Percentiles rank a stretch among this genome's conserved stretches.
Evolutionary conservation across 2,329 filamentous ascomycete genomes (phyloP).

Genomic region (Colletotrichum sp.): DNA sequence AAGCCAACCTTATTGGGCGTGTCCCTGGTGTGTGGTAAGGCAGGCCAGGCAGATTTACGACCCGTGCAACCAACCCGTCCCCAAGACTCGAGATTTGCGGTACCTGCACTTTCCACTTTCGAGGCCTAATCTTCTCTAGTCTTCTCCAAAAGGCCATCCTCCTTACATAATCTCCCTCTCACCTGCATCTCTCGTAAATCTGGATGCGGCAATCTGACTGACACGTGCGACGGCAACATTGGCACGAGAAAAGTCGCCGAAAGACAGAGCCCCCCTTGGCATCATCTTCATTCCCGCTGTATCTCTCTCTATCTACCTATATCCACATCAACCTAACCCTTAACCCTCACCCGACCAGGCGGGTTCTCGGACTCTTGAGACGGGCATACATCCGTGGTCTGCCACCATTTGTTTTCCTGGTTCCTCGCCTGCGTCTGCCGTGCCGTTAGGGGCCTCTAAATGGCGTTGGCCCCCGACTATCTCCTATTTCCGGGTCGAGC

Average conservation of each 20-base stretch:
- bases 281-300: neutral
- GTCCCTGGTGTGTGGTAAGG: neutral
- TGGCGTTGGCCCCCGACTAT: neutral
- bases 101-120: neutral
- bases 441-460: neutral
- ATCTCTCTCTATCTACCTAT: neutral
- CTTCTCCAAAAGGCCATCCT: neutral
- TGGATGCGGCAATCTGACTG: neutral
- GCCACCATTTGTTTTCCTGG: neutral
- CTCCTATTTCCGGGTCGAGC: neutral
- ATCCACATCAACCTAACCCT: neutral
- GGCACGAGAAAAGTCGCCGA: conserved; percentile 1
- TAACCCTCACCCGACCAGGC: neutral
- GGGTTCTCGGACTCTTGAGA: neutral
- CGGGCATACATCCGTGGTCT: neutral
- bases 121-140: neutral
- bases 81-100: conserved; percentile 1
- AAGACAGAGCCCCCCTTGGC: neutral
- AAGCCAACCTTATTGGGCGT: neutral
- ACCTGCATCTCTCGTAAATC: conserved; percentile 20
- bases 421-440: neutral
- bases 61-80: neutral
- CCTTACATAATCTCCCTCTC: neutral
- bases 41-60: neutral
- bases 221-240: conserved; percentile 9